Percentiles rank a stretch among this genome's conserved stretches.
Conservation (phyloP, 2,329 filamentous ascomycete species). For the Aspergillus oerlinghausenensis region DNA sequence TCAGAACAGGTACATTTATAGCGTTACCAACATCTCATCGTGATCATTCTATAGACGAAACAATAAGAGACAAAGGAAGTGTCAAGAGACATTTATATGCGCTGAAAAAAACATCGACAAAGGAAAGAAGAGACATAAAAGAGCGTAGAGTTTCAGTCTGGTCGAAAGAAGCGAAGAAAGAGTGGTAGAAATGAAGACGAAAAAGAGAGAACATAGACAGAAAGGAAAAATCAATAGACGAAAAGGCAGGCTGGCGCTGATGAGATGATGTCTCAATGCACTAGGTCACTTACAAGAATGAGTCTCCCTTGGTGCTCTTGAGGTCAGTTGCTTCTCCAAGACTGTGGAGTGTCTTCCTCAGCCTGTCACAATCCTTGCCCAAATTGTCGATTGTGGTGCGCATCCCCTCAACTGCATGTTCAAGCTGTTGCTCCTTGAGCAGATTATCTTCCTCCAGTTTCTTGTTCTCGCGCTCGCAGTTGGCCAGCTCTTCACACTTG, state of each 20-base stretch:
- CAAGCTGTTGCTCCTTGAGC: constrained; percentile 43
- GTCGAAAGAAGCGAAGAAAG: neutral
- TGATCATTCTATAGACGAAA: constrained; percentile 18
- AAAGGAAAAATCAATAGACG: constrained; percentile 2
- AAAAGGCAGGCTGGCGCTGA: constrained; percentile 13
- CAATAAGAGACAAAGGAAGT: constrained; percentile 13
- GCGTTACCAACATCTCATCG: constrained; percentile 27
- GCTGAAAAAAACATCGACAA: constrained; percentile 1
- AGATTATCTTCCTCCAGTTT: constrained; percentile 43
- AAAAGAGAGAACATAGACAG: constrained; percentile 9
- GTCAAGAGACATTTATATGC: constrained; percentile 7
- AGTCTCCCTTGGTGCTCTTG: constrained; percentile 46
- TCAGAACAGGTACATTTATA: constrained; percentile 43
- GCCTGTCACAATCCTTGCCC: constrained; percentile 47
- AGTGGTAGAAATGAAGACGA: constrained; percentile 7
- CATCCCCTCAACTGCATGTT: constrained; percentile 40
- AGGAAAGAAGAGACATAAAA: constrained; percentile 10
- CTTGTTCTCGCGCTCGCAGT: constrained; percentile 41
- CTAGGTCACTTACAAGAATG: constrained; percentile 47
- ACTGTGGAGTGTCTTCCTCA: constrained; percentile 48
- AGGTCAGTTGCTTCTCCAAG: constrained; percentile 49
- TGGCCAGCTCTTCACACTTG: constrained; percentile 38
- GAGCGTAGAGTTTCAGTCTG: neutral
- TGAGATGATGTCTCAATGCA: constrained; percentile 18
- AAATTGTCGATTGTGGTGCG: constrained; percentile 47